Conservation (phyloP, 257 asterid species). For the Solanum megistacrolobum region DNA sequence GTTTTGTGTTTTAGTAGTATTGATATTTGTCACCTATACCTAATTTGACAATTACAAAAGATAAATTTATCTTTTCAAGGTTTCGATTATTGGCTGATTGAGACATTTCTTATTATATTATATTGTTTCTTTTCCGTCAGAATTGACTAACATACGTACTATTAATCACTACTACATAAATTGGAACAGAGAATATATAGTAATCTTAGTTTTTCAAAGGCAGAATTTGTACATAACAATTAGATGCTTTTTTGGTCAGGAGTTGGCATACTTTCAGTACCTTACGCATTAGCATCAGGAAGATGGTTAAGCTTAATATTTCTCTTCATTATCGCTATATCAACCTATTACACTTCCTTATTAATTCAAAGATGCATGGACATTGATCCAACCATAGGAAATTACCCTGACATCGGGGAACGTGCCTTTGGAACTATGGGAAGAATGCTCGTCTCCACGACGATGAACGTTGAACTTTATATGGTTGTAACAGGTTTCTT, state of each 20-base stretch:
- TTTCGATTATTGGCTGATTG: background rate
- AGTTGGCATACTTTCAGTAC: slow-evolving; percentile 72
- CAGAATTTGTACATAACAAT: no score
- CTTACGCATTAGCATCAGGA: slow-evolving; percentile 70
- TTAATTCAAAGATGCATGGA: slow-evolving; percentile 78
- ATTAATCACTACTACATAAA: no score
- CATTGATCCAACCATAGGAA: slow-evolving; percentile 42
- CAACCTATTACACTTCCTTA: slow-evolving; percentile 53
- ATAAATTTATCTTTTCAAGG: background rate
- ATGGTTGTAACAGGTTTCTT: slow-evolving; percentile 84
- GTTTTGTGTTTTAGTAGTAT: background rate
- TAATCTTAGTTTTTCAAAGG: no score
- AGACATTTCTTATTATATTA: background rate
- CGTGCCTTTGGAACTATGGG: slow-evolving; percentile 66
- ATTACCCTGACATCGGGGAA: slow-evolving; percentile 67
- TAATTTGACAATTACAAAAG: background rate
- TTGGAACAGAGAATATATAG: no score
- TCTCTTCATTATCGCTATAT: slow-evolving; percentile 50
- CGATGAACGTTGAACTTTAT: slow-evolving; percentile 60
- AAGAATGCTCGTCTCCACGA: slow-evolving; percentile 39
- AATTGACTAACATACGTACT: background rate
- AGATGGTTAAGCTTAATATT: slow-evolving; percentile 75
- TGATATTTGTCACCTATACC: background rate
- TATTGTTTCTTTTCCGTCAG: background rate
- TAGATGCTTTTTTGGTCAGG: slow-evolving; percentile 24